These are phyloP conservation scores for Penicillium polonicum DNA, from an alignment of 2,329 filamentous ascomycete genomes.

Conservation along the genomic window DNA sequence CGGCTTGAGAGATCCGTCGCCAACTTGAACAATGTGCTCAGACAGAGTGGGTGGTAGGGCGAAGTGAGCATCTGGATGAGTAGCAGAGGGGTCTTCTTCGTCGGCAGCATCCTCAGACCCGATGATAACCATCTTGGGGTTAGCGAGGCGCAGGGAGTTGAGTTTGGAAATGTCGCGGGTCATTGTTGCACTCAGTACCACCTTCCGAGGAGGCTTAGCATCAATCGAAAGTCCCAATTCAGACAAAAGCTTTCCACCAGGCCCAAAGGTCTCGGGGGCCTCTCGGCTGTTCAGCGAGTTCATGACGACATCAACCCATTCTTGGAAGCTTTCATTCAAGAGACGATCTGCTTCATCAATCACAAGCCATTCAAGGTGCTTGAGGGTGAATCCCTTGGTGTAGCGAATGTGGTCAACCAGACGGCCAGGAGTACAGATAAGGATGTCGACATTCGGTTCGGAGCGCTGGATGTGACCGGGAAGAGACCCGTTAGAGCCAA, in stretches of 20 bases:
- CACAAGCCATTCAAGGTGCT: conserved; percentile 80
- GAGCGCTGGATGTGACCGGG: conserved; percentile 63
- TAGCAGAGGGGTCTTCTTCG: conserved; percentile 20
- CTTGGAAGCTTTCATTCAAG: conserved; percentile 86
- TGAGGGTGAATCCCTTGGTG: conserved; percentile 77
- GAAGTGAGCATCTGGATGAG: conserved; percentile 42
- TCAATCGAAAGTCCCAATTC: conserved; percentile 40
- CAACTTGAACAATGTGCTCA: conserved; percentile 67
- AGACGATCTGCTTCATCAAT: conserved; percentile 94
- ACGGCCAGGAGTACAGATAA: conserved; percentile 88
- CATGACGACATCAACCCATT: conserved; percentile 77
- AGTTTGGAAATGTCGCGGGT: conserved; percentile 81
- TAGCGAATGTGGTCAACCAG: conserved; percentile 86
- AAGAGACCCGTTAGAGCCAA: conserved; percentile 44
- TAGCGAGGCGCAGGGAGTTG: conserved; percentile 66
- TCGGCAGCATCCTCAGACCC: conserved; percentile 51
- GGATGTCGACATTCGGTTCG: conserved; percentile 76
- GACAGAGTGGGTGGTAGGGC: conserved; percentile 62
- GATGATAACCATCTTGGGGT: conserved; percentile 74
- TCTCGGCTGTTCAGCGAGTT: conserved; percentile 56
- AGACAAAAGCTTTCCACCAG: conserved; percentile 33
- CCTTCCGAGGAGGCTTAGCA: conserved; percentile 63
- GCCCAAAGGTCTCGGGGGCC: conserved; percentile 47
- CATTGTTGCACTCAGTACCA: conserved; percentile 89
- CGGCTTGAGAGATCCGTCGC: conserved; percentile 71